A percentile compares a stretch with the other conserved stretches of the same genome.
These are phyloP conservation scores for Leccinum rimulosum DNA, from an alignment of 768 basidiomycete genomes.

Conservation along the genomic window DNA sequence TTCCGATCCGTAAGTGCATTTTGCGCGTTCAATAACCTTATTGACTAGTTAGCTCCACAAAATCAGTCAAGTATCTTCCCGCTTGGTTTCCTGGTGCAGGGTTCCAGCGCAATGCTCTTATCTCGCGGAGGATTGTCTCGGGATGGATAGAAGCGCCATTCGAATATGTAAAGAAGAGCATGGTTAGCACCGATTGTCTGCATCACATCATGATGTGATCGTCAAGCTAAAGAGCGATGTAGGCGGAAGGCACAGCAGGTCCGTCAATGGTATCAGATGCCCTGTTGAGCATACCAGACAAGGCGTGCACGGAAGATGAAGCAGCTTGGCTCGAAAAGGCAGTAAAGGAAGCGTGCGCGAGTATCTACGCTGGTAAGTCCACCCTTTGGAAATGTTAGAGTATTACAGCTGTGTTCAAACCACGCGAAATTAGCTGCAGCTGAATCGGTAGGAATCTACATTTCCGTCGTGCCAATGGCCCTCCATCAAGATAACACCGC, in stretches of 20 bases:
- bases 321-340: constrained; percentile 15
- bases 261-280: constrained; percentile 27
- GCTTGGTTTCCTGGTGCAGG: constrained; percentile 25
- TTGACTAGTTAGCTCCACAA: neutral
- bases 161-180: constrained; percentile 20
- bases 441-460: constrained; percentile 19
- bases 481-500: constrained; percentile 8
- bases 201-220: neutral
- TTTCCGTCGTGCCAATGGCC: neutral
- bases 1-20: constrained; percentile 19
- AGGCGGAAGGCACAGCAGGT: constrained; percentile 21
- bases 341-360: constrained; percentile 24
- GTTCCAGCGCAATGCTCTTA: constrained; percentile 19
- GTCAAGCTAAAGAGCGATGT: neutral
- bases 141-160: constrained; percentile 22
- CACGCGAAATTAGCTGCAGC: constrained; percentile 16
- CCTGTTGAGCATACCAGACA: constrained; percentile 12
- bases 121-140: constrained; percentile 5
- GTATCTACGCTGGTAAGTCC: constrained; percentile 18
- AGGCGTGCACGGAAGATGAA: constrained; percentile 7
- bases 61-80: constrained; percentile 19
- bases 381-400: neutral
- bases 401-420: neutral
- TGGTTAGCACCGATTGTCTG: constrained; percentile 14
- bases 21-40: neutral